These are phyloP conservation scores for Xylaria flabelliformis DNA, from an alignment of 495 filamentous ascomycete genomes.

Conservation along the genomic window DNA sequence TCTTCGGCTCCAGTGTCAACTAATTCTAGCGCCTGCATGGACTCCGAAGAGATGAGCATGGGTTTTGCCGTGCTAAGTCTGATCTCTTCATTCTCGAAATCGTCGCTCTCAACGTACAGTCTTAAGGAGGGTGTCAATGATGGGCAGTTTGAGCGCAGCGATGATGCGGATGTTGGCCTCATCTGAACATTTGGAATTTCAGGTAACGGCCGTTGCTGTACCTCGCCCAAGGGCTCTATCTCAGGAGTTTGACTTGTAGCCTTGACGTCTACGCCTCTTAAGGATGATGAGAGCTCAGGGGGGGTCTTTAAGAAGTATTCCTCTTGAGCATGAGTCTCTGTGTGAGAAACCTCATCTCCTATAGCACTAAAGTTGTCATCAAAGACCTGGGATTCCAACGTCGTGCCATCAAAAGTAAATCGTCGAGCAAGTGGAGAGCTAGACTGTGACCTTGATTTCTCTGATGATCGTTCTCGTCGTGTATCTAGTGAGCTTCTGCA, in stretches of 20 bases:
- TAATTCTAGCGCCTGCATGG: conserved; percentile 35
- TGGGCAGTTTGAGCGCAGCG: conserved; percentile 34
- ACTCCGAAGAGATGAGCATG: conserved; percentile 34
- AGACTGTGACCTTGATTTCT: background rate
- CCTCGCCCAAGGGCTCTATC: conserved; percentile 33
- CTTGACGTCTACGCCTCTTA: background rate
- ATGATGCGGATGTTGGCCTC: conserved; percentile 36
- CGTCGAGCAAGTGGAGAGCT: conserved; percentile 14
- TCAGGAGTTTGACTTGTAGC: conserved; percentile 31
- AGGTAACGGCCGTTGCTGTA: conserved; percentile 52
- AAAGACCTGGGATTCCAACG: conserved; percentile 32
- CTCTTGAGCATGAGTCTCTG: background rate
- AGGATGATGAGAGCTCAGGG: conserved; percentile 35
- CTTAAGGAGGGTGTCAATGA: conserved; percentile 53
- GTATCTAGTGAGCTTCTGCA: background rate
- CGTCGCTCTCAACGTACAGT: conserved; percentile 47
- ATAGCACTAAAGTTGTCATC: conserved; percentile 19
- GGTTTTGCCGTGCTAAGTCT: conserved; percentile 42
- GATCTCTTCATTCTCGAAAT: conserved; percentile 46
- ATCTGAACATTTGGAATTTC: conserved; percentile 39
- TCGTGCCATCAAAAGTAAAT: conserved; percentile 25
- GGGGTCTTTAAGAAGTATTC: conserved; percentile 41
- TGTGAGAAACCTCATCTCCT: background rate
- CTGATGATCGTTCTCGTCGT: background rate
- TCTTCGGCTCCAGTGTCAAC: conserved; percentile 29